Evolutionary conservation across 192 early-diverging fungal species (phyloP).

Genomic region (Backusella morwellensis): DNA sequence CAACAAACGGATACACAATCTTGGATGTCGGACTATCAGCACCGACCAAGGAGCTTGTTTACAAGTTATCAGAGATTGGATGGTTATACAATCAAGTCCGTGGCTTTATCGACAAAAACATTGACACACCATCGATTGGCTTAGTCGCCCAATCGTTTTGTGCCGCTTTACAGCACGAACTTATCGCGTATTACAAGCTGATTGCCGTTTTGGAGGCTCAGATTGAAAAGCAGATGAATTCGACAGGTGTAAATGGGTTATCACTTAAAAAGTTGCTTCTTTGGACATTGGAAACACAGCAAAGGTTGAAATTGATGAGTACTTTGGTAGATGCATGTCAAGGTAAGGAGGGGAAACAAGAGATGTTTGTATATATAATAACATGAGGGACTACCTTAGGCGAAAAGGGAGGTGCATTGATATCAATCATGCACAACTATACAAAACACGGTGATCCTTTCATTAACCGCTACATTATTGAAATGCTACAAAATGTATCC

Average conservation of each 20-base stretch:
- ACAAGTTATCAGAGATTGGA: constrained; percentile 75
- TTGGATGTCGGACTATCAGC: constrained; percentile 51
- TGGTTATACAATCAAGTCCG: constrained; percentile 69
- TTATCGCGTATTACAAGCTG: constrained; percentile 81
- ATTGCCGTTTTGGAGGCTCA: constrained; percentile 85
- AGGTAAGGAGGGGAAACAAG: constrained; percentile 24
- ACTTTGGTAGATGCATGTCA: constrained; percentile 64
- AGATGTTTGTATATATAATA: not conserved
- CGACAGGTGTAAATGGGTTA: constrained; percentile 47
- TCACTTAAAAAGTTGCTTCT: constrained; percentile 82
- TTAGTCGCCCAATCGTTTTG: constrained; percentile 71
- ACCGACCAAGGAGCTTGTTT: constrained; percentile 65
- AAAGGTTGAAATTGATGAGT: constrained; percentile 74
- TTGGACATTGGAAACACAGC: constrained; percentile 82
- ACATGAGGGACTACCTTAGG: constrained; percentile 28
- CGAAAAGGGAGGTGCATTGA: constrained; percentile 66
- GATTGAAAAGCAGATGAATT: constrained; percentile 44
- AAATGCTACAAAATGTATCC: constrained; percentile 73
- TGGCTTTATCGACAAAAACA: constrained; percentile 47
- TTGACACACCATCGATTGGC: constrained; percentile 48
- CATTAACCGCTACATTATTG: constrained; percentile 70
- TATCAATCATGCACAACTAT: constrained; percentile 77
- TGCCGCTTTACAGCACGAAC: constrained; percentile 75
- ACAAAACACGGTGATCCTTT: constrained; percentile 92
- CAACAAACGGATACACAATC: constrained; percentile 51